Base-by-base conservation (phyloP, 2,329 filamentous ascomycete genomes). In the Ascochyta viciae-villosae region DNA sequence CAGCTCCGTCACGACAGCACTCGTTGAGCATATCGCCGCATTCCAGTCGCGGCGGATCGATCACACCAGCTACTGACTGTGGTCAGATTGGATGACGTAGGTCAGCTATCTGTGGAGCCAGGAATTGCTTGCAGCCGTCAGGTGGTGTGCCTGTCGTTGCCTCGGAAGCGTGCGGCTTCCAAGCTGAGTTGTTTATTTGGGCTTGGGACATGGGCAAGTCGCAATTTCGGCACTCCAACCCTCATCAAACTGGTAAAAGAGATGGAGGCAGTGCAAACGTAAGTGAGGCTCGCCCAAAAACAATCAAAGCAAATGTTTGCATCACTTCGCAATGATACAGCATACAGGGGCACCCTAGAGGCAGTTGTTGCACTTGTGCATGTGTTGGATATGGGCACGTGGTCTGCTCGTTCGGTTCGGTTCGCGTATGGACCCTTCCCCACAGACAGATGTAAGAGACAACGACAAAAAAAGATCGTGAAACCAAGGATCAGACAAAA, bases 211-310 rank as follows among this genome's bases (percentile, higher is more conserved):
- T 38, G 44, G 54, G 58, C 64, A 45, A 61, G 55, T 67, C 67
- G 68, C 57, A 71, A 71, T 71, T 63, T 70, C 63, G 61, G 60
- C 40, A 51, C 57, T 57, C 60, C 57, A 63, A 37, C 50, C n/a
- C 54, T 53, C 48, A 56, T 57, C 56, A 41, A 46, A 50, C 50
- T 57, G 57, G 58, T 50, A 57, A 46, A 47, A 46, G 29, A 31
- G 42, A 48, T 44, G 19, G 31, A 42, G 52, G 47, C 53, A 44
- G 45, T 53, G 38, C 38, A 24, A 33, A 16, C 35, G 19, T 23
- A 13, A 52, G 4, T 46, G 29, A 50, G 31, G 24, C 35, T 12
- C 4, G 6, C 8, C 16, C 4, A 34, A 2, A 9, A 4, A 19
- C 13, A 19, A 31, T 1, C 40, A 43, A 16, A 29, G 10, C 27